Evolutionary conservation across 1,139 yeast genomes (phyloP), one percentile per base, ranked within the genome.

Genomic region (Geotrichum macrosporum): DNA sequence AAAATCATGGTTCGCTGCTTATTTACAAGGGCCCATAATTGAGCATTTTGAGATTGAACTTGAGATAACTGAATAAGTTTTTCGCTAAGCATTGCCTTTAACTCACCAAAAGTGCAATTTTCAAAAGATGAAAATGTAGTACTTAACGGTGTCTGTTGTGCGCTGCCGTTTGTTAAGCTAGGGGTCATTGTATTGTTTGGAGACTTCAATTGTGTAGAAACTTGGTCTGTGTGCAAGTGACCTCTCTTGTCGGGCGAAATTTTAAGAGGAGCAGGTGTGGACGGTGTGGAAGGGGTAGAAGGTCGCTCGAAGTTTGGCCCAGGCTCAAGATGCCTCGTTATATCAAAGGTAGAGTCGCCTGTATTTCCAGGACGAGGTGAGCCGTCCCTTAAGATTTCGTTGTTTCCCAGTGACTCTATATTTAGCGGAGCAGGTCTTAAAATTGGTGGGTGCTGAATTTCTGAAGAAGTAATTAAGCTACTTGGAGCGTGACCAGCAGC

Each of bases 1-100:
- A 58, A 51, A 34, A 63, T 60, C 57, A 61, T 61, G 16, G 57
- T 53, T 13, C 63, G 57, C 40, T 62, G 66, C 40, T 59, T 56
- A 42, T 57, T 56, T 35, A 62, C 63, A 40, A 62, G 52, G 30
- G 57, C 50, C 64, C 64, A 59, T 32, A 63, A 53, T 44, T 62
- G 63, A 3, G 56, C 45, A 47, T 62, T 62, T 50, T 62, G 63
- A n/a, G 54, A 36, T 44, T 57, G 59, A 27, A 58, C 47, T 44
- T 57, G 58, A 2, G 57, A 49, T 16, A 49, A 35, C 22, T 49
- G 47, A 30, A 49, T 42, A 12, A 49, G 44, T 29, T 49, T 49
- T 35, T 49, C 52, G 20, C 52, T 46, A 12, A 49, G 29, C 10
- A 49, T 34, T 15, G 47, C 8, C 35, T 49, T 49, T 12, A 49